Percentiles rank a stretch among this genome's conserved stretches.
phyloP scores from a whole-genome alignment of 345 rosid species.

The Hevea brasiliensis region DNA sequence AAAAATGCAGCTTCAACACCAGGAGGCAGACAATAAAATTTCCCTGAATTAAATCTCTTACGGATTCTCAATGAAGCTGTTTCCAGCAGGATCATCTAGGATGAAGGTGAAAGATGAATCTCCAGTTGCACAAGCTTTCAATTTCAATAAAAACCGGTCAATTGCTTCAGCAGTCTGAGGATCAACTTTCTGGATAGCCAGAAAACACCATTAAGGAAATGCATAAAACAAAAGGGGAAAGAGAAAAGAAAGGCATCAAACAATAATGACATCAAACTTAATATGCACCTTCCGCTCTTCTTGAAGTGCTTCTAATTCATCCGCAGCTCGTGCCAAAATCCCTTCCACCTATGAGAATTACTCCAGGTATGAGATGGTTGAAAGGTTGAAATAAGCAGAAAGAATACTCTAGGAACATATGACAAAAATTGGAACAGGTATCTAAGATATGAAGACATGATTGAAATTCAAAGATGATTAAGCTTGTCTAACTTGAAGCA shows the following conservation, averaged over 20 bases:
- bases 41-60: conserved; percentile 38
- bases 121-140: conserved; percentile 78
- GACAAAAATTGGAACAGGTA: background rate
- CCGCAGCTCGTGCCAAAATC: conserved; percentile 66
- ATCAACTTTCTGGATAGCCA: conserved; percentile 65
- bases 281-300: conserved; percentile 75
- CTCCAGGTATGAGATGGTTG: conserved; percentile 4
- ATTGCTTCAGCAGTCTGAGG: conserved; percentile 89
- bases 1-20: conserved; percentile 7
- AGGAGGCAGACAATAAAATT: background rate
- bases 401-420: background rate
- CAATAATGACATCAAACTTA: conserved; percentile 5
- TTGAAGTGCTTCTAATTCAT: conserved; percentile 88
- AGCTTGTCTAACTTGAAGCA: background rate
- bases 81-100: conserved; percentile 93
- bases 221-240: background rate
- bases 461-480: no score
- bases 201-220: background rate
- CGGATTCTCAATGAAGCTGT: conserved; percentile 96
- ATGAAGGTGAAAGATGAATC: conserved; percentile 63
- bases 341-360: conserved; percentile 69
- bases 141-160: conserved; percentile 70
- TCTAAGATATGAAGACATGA: background rate
- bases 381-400: background rate
- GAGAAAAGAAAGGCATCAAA: background rate